These are phyloP conservation scores for Colletotrichum falcatum DNA, from an alignment of 2,329 filamentous ascomycete species.

Conservation along the genomic window DNA sequence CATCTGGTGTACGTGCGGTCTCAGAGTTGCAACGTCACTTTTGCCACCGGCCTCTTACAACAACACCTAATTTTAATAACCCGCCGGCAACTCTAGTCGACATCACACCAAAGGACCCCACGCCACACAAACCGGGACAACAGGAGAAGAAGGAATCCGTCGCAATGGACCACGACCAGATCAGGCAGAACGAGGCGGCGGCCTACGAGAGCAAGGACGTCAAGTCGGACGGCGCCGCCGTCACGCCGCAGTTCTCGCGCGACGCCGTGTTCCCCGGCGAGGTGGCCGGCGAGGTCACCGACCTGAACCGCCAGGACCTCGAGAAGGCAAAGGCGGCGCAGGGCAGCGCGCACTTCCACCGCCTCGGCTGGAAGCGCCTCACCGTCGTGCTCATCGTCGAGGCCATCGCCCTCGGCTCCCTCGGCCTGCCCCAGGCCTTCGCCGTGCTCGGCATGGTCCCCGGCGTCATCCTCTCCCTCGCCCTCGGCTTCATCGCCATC, in stretches of 20 bases:
- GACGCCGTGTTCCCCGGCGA: constrained; percentile 45
- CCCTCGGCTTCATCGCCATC: constrained; percentile 54
- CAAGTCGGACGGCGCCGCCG: constrained; percentile 33
- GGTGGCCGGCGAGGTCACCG: constrained; percentile 44
- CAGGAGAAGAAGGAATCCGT: too few relatives aligned
- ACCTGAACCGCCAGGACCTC: constrained; percentile 51
- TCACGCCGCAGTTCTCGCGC: constrained; percentile 40
- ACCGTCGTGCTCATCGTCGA: constrained; percentile 68
- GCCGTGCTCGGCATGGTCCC: constrained; percentile 65
- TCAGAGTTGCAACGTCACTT: neutral
- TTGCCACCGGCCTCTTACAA: too few relatives aligned
- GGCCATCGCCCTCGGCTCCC: constrained; percentile 65
- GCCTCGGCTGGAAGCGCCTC: constrained; percentile 68
- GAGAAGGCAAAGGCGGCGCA: constrained; percentile 61
- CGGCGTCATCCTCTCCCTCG: constrained; percentile 52
- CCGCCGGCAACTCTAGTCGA: neutral
- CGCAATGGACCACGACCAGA: constrained; percentile 41
- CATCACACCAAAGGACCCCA: constrained; percentile 20
- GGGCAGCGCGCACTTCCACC: constrained; percentile 62
- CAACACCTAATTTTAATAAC: neutral
- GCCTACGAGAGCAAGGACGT: constrained; percentile 32
- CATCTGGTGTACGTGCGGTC: constrained; percentile 3
- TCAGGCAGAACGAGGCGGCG: constrained; percentile 16
- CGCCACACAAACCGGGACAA: constrained; percentile 2
- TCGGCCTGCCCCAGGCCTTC: constrained; percentile 64